Evolutionary conservation across 129 eudicot species (phyloP), one percentile per base, ranked within the genome.

Genomic region (Deinandra increscens): DNA sequence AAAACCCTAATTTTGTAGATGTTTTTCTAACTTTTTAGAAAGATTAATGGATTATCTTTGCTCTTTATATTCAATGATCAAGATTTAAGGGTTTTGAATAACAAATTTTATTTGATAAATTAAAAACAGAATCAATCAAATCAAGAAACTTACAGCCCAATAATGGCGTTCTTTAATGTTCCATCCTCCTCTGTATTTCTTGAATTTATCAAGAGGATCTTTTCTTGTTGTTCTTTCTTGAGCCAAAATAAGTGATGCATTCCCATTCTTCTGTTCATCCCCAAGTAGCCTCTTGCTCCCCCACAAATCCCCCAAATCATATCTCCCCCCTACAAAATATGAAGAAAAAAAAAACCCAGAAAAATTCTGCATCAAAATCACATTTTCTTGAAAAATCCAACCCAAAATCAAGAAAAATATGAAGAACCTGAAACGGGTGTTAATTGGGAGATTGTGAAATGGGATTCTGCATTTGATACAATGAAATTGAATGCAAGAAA

Each of bases 151-250:
- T 85, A 91, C 97, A 81, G 91, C 91, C 97, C 97, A 91, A 82
- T 91, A 91, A 85, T 85, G 95, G 77, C 77, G 83, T 37, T 91
- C 86, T 67, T 84, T 87, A 22, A 91, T 91, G 73, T 91, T 91
- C 95, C 95, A 91, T 12, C 97, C 97, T 15, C 95, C 89, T 31
- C 66, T 73, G 51, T 87, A 91, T 56, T 34, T 79, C 37, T 78
- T 80, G 50, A 91, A 85, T 75, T 64, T 73, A 70, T 87, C 29
- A 34, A 91, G 87, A 76, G 91, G 97, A 55, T 91, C 97, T 81
- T 75, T 85, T 74, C 97, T 91, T 46, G 81, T 51, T 36, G 97
- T 87, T 73, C 97, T 85, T 64, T 73, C 77, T 33, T 84, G 86
- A 79, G 97, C 97, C 88, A 91, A 83, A 7, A 85, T 68, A 34